Evolutionary conservation across 192 early-diverging fungal species (phyloP), one percentile per base, ranked within the genome.

Genomic region (Pilobolus umbonatus): DNA sequence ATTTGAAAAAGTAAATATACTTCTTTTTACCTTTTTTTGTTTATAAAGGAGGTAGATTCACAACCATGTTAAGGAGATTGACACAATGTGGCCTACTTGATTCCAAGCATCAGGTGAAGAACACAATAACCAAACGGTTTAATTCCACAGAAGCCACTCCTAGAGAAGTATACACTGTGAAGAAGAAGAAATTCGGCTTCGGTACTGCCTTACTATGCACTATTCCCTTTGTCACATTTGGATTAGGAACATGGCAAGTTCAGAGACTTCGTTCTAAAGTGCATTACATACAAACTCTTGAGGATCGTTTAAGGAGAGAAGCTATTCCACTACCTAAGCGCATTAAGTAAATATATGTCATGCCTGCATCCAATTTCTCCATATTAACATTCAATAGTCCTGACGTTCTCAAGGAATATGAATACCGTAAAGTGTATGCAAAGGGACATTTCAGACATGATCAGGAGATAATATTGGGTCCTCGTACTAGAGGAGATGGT

Each of bases 221-320:
- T 4, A 56, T 83, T 43, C 85, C 85, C 1, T 68, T 83, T 35
- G 68, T 79, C 48, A 76, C 83, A 0, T 84, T 91, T 74, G 85
- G 82, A 2, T 74, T 93, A 2, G 91, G 91, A 3, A 83, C 84
- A 8, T 93, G 93, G 94, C 94, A 96, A 68, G 79, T 89, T 2
- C 84, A 92, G 58, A 78, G 94, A 17, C 75, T 96, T 42, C 81
- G 82, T 40, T 96, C 92, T 92, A 96, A 96, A 76, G 74, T 87
- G 8, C 75, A 80, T 22, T 74, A 94, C 43, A 93, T 96, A 44
- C 82, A 91, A 36, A 74, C 80, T 31, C 74, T 85, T 53, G 85
- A 91, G 57, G 73, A 80, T 12, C 54, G 77, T 17, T 72, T 88
- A 67, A 60, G 56, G 5, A 73, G 79, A 43, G 75, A 77, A 4